Evolutionary conservation across 2,329 filamentous ascomycete species (phyloP).

Genomic region (Pseudogymnoascus sp.): DNA sequence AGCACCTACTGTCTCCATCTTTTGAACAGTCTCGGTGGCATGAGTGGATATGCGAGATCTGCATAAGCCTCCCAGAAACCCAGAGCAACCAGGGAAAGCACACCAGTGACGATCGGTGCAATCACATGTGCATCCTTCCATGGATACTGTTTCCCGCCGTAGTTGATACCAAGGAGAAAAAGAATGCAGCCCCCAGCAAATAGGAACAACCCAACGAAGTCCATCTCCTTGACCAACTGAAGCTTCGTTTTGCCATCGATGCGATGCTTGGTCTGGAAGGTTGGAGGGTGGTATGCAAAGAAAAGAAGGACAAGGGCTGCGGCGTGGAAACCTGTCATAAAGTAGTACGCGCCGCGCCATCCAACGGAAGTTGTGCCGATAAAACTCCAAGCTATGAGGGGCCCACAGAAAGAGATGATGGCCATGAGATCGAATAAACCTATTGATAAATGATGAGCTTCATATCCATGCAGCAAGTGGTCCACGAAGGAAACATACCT

Average conservation of each 20-base stretch:
- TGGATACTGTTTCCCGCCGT: slow-evolving; percentile 26
- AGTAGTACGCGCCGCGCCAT: slow-evolving; percentile 31
- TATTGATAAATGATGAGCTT: too few species aligned
- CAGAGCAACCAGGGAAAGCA: slow-evolving; percentile 26
- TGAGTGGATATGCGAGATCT: slow-evolving; percentile 25
- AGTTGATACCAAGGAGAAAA: slow-evolving; percentile 28
- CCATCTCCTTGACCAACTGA: slow-evolving; percentile 10
- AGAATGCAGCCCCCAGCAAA: slow-evolving; percentile 25
- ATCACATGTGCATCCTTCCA: slow-evolving; percentile 27
- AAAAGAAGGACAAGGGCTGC: slow-evolving; percentile 26
- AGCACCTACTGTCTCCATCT: slow-evolving; percentile 21
- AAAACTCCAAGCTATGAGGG: too few species aligned
- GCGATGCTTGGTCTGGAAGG: too few species aligned
- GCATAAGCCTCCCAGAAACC: slow-evolving; percentile 27
- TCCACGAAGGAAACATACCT: slow-evolving; percentile 7
- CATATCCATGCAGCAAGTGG: too few species aligned
- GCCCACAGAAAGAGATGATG: too few species aligned
- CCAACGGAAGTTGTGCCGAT: slow-evolving; percentile 14
- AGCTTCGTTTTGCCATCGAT: slow-evolving; percentile 20
- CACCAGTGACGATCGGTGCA: slow-evolving; percentile 28
- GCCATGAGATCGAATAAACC: too few species aligned
- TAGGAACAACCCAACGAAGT: slow-evolving; percentile 12
- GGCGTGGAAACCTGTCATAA: slow-evolving; percentile 28
- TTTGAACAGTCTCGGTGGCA: slow-evolving; percentile 28
- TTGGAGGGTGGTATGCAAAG: slow-evolving; percentile 17